Conservation (phyloP, 257 asterid species). For the Fraxinus anomala region DNA sequence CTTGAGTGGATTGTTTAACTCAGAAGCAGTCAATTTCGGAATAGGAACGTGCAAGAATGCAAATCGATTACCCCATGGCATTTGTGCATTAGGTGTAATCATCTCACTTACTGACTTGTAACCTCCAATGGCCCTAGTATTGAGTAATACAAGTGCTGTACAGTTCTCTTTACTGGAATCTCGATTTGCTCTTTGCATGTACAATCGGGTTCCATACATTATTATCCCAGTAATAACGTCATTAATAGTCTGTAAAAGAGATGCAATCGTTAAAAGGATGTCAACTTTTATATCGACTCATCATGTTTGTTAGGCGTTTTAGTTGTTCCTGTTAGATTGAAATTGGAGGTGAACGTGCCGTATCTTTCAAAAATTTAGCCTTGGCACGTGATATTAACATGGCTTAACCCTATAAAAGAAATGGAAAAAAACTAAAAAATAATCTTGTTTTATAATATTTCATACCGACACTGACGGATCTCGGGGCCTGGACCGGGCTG, state of each 20-base stretch:
- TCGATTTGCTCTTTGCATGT: conserved; percentile 45
- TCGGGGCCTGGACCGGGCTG: too few relatives aligned
- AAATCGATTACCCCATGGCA: conserved; percentile 70
- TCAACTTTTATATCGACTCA: too few relatives aligned
- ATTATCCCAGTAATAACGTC: conserved; percentile 68
- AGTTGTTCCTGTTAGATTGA: too few relatives aligned
- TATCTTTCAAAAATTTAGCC: too few relatives aligned
- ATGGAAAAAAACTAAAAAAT: too few relatives aligned
- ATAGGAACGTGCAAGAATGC: conserved; percentile 54
- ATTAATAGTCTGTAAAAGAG: conserved; percentile 51
- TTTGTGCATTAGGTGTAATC: conserved; percentile 53
- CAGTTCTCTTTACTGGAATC: conserved; percentile 36
- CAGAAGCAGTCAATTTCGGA: conserved; percentile 33
- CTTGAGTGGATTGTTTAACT: conserved; percentile 40
- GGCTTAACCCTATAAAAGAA: too few relatives aligned
- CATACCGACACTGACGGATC: too few relatives aligned
- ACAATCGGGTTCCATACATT: conserved; percentile 50
- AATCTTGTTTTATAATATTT: too few relatives aligned
- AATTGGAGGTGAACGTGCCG: too few relatives aligned
- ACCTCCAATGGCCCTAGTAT: conserved; percentile 60
- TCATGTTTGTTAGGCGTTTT: too few relatives aligned
- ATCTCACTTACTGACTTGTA: conserved; percentile 68
- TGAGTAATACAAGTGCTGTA: conserved; percentile 54
- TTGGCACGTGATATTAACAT: too few relatives aligned
- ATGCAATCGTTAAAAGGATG: too few relatives aligned